These are phyloP conservation scores for Aspergillus biplanus DNA, from an alignment of 495 filamentous ascomycete genomes.

Conservation along the genomic window DNA sequence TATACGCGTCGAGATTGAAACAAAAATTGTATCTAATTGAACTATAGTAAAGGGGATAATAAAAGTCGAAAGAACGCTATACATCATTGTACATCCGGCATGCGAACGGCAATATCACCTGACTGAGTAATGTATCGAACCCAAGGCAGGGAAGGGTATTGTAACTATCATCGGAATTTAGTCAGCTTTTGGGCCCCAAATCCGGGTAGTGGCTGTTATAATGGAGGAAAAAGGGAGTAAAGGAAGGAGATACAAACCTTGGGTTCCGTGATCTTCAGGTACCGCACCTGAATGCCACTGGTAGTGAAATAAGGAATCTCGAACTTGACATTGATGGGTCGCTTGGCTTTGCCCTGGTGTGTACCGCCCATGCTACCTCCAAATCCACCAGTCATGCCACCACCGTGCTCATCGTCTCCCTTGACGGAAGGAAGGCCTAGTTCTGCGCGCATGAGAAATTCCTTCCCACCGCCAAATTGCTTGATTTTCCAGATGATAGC, in stretches of 20 bases:
- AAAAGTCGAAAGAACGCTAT: slow-evolving; percentile 29
- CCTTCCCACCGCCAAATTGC: slow-evolving; percentile 97
- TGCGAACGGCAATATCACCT: slow-evolving; percentile 89
- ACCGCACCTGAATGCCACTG: slow-evolving; percentile 95
- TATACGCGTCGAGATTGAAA: not conserved
- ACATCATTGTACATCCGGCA: slow-evolving; percentile 81
- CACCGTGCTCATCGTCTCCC: slow-evolving; percentile 93
- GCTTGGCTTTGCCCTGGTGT: slow-evolving; percentile 79
- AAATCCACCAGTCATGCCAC: slow-evolving; percentile 95
- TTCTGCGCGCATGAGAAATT: slow-evolving; percentile 99
- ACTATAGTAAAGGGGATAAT: not conserved
- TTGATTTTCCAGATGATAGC: slow-evolving; percentile 99
- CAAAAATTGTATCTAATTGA: slow-evolving; percentile 7
- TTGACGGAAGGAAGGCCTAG: slow-evolving; percentile 91
- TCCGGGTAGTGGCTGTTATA: not conserved
- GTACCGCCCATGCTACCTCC: slow-evolving; percentile 89
- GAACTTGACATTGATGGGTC: slow-evolving; percentile 98
- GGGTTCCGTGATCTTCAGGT: slow-evolving; percentile 98
- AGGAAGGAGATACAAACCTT: slow-evolving; percentile 67
- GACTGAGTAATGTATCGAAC: slow-evolving; percentile 98
- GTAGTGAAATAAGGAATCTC: slow-evolving; percentile 99
- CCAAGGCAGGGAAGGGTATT: slow-evolving; percentile 99
- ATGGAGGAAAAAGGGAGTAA: slow-evolving; percentile 2
- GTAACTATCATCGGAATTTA: slow-evolving; percentile 58
- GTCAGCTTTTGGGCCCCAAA: slow-evolving; percentile 1